Evolutionary conservation across 2,329 filamentous ascomycete genomes (phyloP).

Genomic region (Fusarium beomiforme): DNA sequence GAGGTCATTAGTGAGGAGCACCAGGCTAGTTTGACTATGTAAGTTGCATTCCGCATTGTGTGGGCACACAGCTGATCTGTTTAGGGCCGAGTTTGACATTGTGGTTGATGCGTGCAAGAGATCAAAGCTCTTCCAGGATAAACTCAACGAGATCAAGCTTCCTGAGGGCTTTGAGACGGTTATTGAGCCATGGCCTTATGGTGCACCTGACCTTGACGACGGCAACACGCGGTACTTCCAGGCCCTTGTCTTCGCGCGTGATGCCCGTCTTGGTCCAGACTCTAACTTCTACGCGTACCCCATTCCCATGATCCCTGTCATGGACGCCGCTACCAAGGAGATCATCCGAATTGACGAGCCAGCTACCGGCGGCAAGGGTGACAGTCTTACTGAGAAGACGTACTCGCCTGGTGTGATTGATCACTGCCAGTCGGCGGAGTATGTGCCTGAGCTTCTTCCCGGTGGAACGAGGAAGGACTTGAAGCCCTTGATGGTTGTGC

Average conservation of each 20-base stretch:
- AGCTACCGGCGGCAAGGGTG: constrained; percentile 46
- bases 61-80: neutral
- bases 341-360: constrained; percentile 49
- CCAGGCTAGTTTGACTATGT: constrained; percentile 47
- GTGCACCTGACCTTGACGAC: constrained; percentile 44
- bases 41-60: neutral
- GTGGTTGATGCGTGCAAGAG: constrained; percentile 44
- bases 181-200: constrained; percentile 49
- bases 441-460: constrained; percentile 54
- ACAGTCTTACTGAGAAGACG: constrained; percentile 35
- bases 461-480: constrained; percentile 58
- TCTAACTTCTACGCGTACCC: constrained; percentile 67
- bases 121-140: constrained; percentile 47
- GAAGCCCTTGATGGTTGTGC: constrained; percentile 65
- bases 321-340: constrained; percentile 45
- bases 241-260: constrained; percentile 46
- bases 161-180: constrained; percentile 45
- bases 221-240: constrained; percentile 48
- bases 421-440: constrained; percentile 50
- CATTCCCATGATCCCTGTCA: constrained; percentile 58
- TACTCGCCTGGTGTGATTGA: constrained; percentile 38
- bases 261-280: constrained; percentile 50
- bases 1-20: constrained; percentile 43
- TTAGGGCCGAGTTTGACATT: constrained; percentile 46
- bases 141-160: constrained; percentile 42